Evolutionary conservation across 371 early-diverging fungal genomes (phyloP).

Genomic region (Parasitella parasitica): DNA sequence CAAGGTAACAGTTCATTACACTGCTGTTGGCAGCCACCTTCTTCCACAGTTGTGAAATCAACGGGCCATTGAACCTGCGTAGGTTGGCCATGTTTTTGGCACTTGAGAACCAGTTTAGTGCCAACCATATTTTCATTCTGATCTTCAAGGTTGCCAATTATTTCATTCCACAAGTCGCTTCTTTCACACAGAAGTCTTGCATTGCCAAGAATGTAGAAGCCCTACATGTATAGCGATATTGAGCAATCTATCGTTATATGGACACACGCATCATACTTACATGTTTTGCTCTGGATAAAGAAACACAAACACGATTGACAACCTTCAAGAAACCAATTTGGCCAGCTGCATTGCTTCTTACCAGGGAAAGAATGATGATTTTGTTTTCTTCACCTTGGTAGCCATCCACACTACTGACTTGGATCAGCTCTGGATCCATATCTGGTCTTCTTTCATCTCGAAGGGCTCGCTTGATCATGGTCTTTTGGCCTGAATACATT

Average conservation of each 20-base stretch:
- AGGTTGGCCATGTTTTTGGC: slow-evolving; percentile 35
- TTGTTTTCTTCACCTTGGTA: slow-evolving; percentile 82
- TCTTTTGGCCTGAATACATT: slow-evolving; percentile 63
- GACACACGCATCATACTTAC: slow-evolving; percentile 18
- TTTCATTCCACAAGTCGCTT: slow-evolving; percentile 63
- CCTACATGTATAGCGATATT: no score
- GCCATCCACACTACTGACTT: slow-evolving; percentile 75
- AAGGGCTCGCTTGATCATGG: slow-evolving; percentile 36
- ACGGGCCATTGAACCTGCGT: slow-evolving; percentile 51
- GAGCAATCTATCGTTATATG: no score
- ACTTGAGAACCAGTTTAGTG: slow-evolving; percentile 42
- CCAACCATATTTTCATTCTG: slow-evolving; percentile 32
- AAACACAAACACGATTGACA: slow-evolving; percentile 75
- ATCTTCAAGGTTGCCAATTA: slow-evolving; percentile 41
- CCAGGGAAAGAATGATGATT: slow-evolving; percentile 71
- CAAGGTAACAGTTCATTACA: slow-evolving; percentile 44
- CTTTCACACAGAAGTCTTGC: slow-evolving; percentile 49
- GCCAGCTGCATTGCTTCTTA: slow-evolving; percentile 56
- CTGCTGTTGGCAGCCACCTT: slow-evolving; percentile 52
- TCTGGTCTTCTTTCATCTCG: slow-evolving; percentile 31
- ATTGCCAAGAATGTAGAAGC: slow-evolving; percentile 76
- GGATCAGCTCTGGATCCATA: slow-evolving; percentile 34
- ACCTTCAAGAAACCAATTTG: slow-evolving; percentile 79
- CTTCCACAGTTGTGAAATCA: slow-evolving; percentile 48
- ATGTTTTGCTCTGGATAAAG: slow-evolving; percentile 70